phyloP scores from a whole-genome alignment of 768 basidiomycete species.

The Panus rudis region DNA sequence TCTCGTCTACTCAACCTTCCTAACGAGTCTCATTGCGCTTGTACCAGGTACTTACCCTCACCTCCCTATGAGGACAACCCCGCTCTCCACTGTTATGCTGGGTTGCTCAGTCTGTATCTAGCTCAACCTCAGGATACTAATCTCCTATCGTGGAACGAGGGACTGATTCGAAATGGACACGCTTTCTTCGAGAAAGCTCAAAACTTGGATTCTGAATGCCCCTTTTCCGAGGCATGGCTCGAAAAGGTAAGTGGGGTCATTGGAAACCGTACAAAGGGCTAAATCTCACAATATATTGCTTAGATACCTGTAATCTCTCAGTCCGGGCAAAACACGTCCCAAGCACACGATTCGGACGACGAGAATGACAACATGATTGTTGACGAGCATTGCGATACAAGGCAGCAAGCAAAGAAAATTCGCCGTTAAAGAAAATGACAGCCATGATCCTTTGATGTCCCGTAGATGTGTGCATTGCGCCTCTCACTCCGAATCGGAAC shows the following conservation, averaged over 20 bases:
- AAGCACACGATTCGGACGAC: slow-evolving; percentile 30
- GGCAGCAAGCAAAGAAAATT: too few relatives aligned
- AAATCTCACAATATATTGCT: too few relatives aligned
- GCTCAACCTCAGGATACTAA: slow-evolving; percentile 32
- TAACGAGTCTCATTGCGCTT: slow-evolving; percentile 6
- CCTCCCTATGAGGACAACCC: slow-evolving; percentile 84
- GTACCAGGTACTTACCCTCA: slow-evolving; percentile 72
- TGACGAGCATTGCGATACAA: too few relatives aligned
- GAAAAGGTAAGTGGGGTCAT: slow-evolving; percentile 44
- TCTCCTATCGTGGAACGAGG: slow-evolving; percentile 19
- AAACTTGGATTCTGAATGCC: slow-evolving; percentile 50
- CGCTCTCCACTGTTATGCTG: slow-evolving; percentile 76
- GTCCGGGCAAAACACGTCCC: slow-evolving; percentile 10
- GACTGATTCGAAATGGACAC: slow-evolving; percentile 47
- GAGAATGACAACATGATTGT: slow-evolving; percentile 17
- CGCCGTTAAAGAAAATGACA: too few relatives aligned
- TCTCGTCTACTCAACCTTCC: not conserved
- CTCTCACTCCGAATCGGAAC: slow-evolving; percentile 69
- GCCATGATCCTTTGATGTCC: too few relatives aligned
- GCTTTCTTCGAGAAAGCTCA: slow-evolving; percentile 60
- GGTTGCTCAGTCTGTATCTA: slow-evolving; percentile 61
- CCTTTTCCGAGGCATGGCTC: slow-evolving; percentile 46
- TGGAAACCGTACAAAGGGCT: too few relatives aligned
- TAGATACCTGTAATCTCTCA: slow-evolving; percentile 9
- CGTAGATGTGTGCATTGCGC: slow-evolving; percentile 4